These are phyloP conservation scores for Solioccasus polychromus DNA, from an alignment of 768 basidiomycete genomes.

Conservation along the genomic window DNA sequence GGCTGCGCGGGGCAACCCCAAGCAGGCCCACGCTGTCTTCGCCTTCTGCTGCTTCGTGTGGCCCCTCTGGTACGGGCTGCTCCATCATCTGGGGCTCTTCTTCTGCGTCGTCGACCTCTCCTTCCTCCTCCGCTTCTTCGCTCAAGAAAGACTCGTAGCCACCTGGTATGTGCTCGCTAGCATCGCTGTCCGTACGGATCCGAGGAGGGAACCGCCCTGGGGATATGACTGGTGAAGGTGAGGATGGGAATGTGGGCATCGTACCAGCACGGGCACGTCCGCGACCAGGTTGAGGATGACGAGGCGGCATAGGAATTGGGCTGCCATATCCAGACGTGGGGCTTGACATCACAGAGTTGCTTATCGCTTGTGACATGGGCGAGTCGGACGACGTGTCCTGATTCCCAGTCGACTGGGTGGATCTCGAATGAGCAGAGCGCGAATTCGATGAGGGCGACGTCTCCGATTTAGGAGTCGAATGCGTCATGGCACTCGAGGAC, in stretches of 20 bases:
- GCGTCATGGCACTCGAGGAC: constrained; percentile 42
- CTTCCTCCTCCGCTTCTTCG: constrained; percentile 30
- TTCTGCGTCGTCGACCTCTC: constrained; percentile 31
- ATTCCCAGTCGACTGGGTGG: constrained; percentile 64
- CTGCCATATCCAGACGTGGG: constrained; percentile 32
- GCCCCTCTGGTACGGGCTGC: constrained; percentile 48
- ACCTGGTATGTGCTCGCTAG: constrained; percentile 24
- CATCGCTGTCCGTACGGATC: constrained; percentile 29
- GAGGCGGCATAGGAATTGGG: constrained; percentile 49
- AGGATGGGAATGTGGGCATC: constrained; percentile 35
- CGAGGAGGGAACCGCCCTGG: constrained; percentile 24
- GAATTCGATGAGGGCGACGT: constrained; percentile 36
- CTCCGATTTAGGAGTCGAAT: constrained; percentile 36
- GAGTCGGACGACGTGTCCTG: constrained; percentile 56
- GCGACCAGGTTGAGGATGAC: constrained; percentile 40
- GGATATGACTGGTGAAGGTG: constrained; percentile 35
- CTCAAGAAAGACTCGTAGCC: constrained; percentile 32
- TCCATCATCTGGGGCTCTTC: constrained; percentile 39
- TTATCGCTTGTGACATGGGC: constrained; percentile 43
- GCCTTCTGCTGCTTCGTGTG: constrained; percentile 58
- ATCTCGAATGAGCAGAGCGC: constrained; percentile 39
- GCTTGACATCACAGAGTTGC: constrained; percentile 38
- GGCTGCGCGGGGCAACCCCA: constrained; percentile 15
- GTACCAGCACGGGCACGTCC: constrained; percentile 39
- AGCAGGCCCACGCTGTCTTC: constrained; percentile 62